Percentiles rank a stretch among this genome's conserved stretches.
phyloP scores from a whole-genome alignment of 106 monocot genomes.

The Dendrobium catenatum region DNA sequence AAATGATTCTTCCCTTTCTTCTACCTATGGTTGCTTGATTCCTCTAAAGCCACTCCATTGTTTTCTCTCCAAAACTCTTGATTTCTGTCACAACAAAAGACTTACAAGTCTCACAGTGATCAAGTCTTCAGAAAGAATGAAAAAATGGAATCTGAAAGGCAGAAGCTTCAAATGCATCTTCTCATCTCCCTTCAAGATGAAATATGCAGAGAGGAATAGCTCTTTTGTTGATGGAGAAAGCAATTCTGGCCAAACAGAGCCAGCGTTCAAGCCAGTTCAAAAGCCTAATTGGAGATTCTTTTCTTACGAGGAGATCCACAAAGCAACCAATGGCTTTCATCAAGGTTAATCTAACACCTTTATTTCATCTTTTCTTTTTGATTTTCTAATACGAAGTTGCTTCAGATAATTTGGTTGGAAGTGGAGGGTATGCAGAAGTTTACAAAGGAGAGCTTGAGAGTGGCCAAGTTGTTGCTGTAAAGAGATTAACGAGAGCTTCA shows the following conservation, averaged over 20 bases:
- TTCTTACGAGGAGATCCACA: constrained; percentile 39
- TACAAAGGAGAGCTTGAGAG: constrained; percentile 48
- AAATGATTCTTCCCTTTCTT: constrained; percentile 7
- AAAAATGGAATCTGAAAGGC: constrained; percentile 11
- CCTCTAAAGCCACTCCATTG: not conserved
- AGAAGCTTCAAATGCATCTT: constrained; percentile 28
- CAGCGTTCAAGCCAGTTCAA: not conserved
- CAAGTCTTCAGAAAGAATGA: not conserved
- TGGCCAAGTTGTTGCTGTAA: constrained; percentile 47
- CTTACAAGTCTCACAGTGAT: not conserved
- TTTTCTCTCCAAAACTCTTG: not conserved
- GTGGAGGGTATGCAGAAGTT: constrained; percentile 61
- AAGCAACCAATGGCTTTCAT: constrained; percentile 49
- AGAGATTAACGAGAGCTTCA: constrained; percentile 36
- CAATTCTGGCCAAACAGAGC: not conserved
- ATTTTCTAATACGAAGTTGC: not conserved
- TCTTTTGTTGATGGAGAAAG: not conserved
- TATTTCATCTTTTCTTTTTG: not conserved
- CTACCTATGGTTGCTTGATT: not conserved
- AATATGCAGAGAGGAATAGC: not conserved
- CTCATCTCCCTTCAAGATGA: constrained; percentile 12
- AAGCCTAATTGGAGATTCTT: constrained; percentile 54
- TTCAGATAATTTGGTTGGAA: constrained; percentile 66
- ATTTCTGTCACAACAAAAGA: not conserved
- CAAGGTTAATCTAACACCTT: constrained; percentile 23